Evolutionary conservation across 139 green algal species (phyloP).

Genomic region (Ettlia oleoabundans): DNA sequence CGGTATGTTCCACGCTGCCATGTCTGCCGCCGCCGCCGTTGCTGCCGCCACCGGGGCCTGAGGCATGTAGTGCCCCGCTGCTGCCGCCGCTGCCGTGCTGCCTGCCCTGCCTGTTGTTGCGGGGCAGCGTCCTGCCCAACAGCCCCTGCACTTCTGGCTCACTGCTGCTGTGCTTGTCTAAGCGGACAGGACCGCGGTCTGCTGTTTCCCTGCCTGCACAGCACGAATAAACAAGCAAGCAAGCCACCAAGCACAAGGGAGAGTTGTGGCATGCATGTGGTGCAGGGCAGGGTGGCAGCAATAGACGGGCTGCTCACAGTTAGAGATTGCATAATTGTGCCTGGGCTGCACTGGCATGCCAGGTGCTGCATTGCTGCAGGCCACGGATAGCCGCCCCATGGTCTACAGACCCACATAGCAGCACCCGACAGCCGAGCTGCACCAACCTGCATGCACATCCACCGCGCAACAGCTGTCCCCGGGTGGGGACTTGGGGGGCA

Average conservation of each 20-base stretch:
- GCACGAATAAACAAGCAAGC: not conserved
- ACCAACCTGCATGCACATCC: slow-evolving; percentile 27
- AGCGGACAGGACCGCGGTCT: not conserved
- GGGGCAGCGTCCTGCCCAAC: not conserved
- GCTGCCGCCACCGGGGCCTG: no score
- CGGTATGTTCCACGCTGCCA: not conserved
- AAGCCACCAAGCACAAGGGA: no score
- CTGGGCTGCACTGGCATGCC: no score
- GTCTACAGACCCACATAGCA: no score
- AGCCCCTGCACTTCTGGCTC: slow-evolving; percentile 1
- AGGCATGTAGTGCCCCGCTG: no score
- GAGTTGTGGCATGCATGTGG: no score
- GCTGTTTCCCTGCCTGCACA: slow-evolving; percentile 14
- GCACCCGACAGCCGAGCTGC: not conserved
- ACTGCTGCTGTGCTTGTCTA: slow-evolving; percentile 30
- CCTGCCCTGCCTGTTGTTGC: not conserved
- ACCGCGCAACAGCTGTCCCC: slow-evolving; percentile 21
- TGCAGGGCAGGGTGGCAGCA: no score
- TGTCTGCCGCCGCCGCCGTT: no score
- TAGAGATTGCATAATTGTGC: no score
- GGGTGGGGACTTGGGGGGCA: not conserved
- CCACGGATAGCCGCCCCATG: no score
- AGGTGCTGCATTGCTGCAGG: no score
- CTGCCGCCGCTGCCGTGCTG: not conserved
- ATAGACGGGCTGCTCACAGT: no score